A percentile compares a stretch with the other conserved stretches of the same genome.
Conservation (phyloP, 345 rosid genomes). For the Arabidopsis arenosa region DNA sequence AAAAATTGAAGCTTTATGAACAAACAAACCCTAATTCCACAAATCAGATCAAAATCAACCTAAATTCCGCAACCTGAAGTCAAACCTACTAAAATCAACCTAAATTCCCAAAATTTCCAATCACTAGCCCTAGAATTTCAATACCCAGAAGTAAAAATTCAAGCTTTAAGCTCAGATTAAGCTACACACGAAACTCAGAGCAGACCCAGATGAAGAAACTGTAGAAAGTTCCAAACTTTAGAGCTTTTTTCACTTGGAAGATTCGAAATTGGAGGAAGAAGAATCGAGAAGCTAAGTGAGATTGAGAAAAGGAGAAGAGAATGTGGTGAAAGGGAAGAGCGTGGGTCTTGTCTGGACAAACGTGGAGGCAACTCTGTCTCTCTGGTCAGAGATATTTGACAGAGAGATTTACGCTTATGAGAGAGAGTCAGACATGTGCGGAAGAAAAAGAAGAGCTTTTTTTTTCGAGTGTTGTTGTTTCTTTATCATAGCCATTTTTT, state of each 20-base stretch:
- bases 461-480: slow-evolving; percentile 6
- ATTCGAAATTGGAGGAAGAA: slow-evolving; percentile 28
- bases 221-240: slow-evolving; percentile 10
- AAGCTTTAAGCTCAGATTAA: slow-evolving; percentile 4
- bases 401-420: slow-evolving; percentile 25
- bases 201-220: background rate
- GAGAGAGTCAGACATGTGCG: slow-evolving; percentile 36
- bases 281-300: slow-evolving; percentile 23
- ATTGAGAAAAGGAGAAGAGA: slow-evolving; percentile 20
- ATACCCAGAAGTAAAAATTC: slow-evolving; percentile 34
- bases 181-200: slow-evolving; percentile 20
- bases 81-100: slow-evolving; percentile 25
- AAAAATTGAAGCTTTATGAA: slow-evolving; percentile 24
- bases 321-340: slow-evolving; percentile 41
- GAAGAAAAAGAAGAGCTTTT: background rate
- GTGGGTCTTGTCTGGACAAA: slow-evolving; percentile 57
- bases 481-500: slow-evolving; percentile 13
- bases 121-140: slow-evolving; percentile 9
- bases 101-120: slow-evolving; percentile 20
- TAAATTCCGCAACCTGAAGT: slow-evolving; percentile 6
- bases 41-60: slow-evolving; percentile 3
- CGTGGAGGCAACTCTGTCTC: slow-evolving; percentile 81
- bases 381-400: slow-evolving; percentile 35
- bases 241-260: slow-evolving; percentile 1
- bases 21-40: slow-evolving; percentile 27